A percentile compares a stretch with the other conserved stretches of the same genome.
Conservation (phyloP, 2,329 filamentous ascomycete genomes). For the Amauroascus verrucosus region DNA sequence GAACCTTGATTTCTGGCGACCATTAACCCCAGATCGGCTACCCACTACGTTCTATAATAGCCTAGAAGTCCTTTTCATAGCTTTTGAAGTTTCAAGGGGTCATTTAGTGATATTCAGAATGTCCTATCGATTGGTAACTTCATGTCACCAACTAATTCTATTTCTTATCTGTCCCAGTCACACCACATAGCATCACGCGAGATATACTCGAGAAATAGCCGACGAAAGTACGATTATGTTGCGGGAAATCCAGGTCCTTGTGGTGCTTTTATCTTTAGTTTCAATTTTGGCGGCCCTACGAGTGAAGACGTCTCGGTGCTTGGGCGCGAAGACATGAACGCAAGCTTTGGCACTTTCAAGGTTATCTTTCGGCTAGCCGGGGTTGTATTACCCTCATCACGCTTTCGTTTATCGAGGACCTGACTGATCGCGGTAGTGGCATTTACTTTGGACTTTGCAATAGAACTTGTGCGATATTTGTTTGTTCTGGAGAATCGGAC, state of each 20-base stretch:
- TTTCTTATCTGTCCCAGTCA: neutral
- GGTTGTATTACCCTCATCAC: constrained; percentile 24
- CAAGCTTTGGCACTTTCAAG: constrained; percentile 34
- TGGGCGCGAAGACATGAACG: constrained; percentile 21
- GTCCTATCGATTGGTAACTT: neutral
- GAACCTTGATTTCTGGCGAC: neutral
- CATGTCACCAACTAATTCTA: neutral
- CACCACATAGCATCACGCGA: neutral
- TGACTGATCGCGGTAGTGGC: constrained; percentile 3
- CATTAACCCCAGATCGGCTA: neutral
- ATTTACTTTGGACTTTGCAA: constrained; percentile 12
- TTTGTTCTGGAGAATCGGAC: constrained; percentile 35
- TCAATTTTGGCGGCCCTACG: constrained; percentile 26
- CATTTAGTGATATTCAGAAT: neutral
- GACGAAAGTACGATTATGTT: neutral
- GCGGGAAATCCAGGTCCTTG: neutral
- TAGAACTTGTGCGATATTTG: constrained; percentile 30
- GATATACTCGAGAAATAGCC: neutral
- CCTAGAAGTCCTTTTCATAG: neutral
- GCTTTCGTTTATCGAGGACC: constrained; percentile 29
- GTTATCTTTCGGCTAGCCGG: constrained; percentile 32
- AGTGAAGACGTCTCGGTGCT: constrained; percentile 24
- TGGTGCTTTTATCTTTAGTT: constrained; percentile 31
- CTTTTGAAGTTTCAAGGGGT: neutral
- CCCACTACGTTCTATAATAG: neutral